Conservation (phyloP, 257 asterid species). For the Linaria vulgaris region DNA sequence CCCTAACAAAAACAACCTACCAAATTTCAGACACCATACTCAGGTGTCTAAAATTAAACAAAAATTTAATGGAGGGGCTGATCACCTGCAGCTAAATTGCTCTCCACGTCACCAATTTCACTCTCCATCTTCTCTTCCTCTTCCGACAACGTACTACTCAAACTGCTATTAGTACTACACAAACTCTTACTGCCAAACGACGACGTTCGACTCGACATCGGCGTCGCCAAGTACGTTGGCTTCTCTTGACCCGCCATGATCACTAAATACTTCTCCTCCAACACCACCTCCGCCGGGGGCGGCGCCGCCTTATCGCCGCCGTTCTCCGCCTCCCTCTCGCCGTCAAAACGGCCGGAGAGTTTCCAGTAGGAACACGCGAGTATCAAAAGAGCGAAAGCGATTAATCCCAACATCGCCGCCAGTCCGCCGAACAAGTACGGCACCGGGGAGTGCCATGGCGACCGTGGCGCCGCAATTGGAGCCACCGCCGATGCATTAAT, state of each 20-base stretch:
- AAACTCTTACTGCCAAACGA: conserved; percentile 59
- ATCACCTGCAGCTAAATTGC: conserved; percentile 24
- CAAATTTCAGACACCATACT: too few relatives aligned
- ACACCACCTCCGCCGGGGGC: conserved; percentile 31
- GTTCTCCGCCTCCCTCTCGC: conserved; percentile 11
- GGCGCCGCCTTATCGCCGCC: conserved; percentile 15
- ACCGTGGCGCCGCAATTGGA: conserved; percentile 28
- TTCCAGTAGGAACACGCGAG: conserved; percentile 85
- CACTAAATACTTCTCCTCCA: conserved; percentile 74
- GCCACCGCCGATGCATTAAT: conserved; percentile 21
- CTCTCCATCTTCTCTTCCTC: conserved; percentile 22
- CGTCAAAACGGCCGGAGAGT: conserved; percentile 54
- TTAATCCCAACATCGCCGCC: conserved; percentile 87
- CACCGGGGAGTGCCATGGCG: conserved; percentile 96
- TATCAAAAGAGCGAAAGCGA: conserved; percentile 80
- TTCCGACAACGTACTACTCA: conserved; percentile 20
- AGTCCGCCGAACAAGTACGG: conserved; percentile 90
- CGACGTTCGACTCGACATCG: conserved; percentile 63
- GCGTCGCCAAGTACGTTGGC: conserved; percentile 84
- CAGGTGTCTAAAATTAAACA: too few relatives aligned
- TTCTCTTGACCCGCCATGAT: conserved; percentile 86
- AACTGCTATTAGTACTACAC: conserved; percentile 18
- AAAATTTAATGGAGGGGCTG: conserved; percentile 22
- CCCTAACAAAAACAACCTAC: not conserved
- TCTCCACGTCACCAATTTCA: conserved; percentile 30